These are phyloP conservation scores for Alternaria gaisen DNA, from an alignment of 2,329 filamentous ascomycete species.

Conservation along the genomic window DNA sequence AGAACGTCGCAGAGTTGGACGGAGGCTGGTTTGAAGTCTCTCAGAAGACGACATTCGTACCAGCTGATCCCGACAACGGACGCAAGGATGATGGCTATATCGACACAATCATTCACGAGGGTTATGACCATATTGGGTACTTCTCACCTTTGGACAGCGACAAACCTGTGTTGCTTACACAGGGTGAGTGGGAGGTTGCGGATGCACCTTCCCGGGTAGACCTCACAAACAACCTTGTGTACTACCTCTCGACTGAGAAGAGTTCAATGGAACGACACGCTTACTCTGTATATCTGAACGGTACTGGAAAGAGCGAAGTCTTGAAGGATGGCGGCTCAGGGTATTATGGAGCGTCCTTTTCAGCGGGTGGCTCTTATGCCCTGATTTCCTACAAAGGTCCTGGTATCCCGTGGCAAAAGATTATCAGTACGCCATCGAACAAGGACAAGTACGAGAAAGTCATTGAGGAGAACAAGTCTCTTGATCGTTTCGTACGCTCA, in stretches of 20 bases:
- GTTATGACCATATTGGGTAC: conserved; percentile 91
- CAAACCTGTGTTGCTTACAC: conserved; percentile 84
- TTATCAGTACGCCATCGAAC: conserved; percentile 82
- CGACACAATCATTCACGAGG: conserved; percentile 85
- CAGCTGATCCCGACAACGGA: conserved; percentile 79
- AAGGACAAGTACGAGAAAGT: conserved; percentile 69
- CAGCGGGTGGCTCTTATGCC: conserved; percentile 79
- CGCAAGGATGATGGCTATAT: conserved; percentile 88
- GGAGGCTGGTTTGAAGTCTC: conserved; percentile 98
- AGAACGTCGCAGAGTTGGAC: conserved; percentile 84
- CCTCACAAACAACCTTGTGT: conserved; percentile 83
- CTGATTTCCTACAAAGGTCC: conserved; percentile 88
- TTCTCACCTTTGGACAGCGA: conserved; percentile 87
- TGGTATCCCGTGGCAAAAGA: conserved; percentile 87
- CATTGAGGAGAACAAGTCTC: conserved; percentile 78
- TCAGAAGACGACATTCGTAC: conserved; percentile 84
- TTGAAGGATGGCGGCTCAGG: conserved; percentile 77
- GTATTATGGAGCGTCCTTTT: conserved; percentile 87
- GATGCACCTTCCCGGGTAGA: conserved; percentile 85
- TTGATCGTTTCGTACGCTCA: conserved; percentile 74
- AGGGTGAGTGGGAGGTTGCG: conserved; percentile 91
- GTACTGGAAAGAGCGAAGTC: conserved; percentile 74
- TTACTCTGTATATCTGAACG: conserved; percentile 87
- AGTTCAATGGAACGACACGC: conserved; percentile 89
- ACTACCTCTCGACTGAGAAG: conserved; percentile 88